Evolutionary conservation across 2,329 filamentous ascomycete species (phyloP).

Genomic region (Pestalotiopsis sp.): DNA sequence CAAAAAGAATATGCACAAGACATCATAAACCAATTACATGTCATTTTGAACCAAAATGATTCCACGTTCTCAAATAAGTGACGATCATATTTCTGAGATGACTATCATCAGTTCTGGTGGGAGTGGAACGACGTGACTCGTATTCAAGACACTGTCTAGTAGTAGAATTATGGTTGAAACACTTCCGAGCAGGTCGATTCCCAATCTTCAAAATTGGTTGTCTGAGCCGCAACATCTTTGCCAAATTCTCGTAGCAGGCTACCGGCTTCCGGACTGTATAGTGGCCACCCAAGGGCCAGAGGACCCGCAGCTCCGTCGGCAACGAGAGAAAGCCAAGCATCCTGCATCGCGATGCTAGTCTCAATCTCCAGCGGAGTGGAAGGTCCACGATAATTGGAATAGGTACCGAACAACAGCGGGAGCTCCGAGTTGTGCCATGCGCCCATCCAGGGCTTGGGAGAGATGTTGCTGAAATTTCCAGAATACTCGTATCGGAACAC

Average conservation of each 20-base stretch:
- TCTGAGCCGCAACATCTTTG: slow-evolving; percentile 6
- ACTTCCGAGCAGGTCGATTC: slow-evolving; percentile 10
- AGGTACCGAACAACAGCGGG: slow-evolving; percentile 14
- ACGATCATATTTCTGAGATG: not conserved
- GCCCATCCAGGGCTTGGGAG: slow-evolving; percentile 13
- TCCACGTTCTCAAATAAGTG: no score
- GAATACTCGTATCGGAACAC: slow-evolving; percentile 43
- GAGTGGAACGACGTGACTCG: no score
- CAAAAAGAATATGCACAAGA: no score
- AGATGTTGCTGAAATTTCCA: slow-evolving; percentile 28
- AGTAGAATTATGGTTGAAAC: slow-evolving; percentile 4
- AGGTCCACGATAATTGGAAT: slow-evolving; percentile 12
- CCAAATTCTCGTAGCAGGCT: slow-evolving; percentile 13
- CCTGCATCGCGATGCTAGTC: slow-evolving; percentile 14
- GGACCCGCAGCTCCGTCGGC: slow-evolving; percentile 1
- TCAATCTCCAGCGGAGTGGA: slow-evolving; percentile 14
- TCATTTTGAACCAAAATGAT: no score
- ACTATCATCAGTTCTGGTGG: not conserved
- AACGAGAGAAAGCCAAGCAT: slow-evolving; percentile 15
- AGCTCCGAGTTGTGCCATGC: slow-evolving; percentile 17
- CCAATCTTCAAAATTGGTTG: not conserved
- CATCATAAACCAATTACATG: no score
- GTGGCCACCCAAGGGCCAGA: slow-evolving; percentile 12
- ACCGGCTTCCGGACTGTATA: not conserved
- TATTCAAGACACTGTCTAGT: not conserved